A percentile compares a stretch with the other conserved stretches of the same genome.
phyloP scores from a whole-genome alignment of 2,329 filamentous ascomycete genomes.

The Thermoascus crustaceus region DNA sequence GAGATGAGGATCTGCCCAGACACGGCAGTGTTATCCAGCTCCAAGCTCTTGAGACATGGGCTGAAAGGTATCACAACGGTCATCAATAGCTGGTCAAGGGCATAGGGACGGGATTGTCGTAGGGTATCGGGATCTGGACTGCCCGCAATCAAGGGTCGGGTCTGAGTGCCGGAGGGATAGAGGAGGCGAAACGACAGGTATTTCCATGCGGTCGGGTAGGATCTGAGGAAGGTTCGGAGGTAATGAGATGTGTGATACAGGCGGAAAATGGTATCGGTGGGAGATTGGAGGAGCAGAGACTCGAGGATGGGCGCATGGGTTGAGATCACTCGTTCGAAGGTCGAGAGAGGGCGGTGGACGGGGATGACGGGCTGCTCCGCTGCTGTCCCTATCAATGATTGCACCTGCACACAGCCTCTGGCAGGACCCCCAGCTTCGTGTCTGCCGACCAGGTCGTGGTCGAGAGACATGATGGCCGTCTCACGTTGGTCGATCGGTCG shows the following conservation, averaged over 20 bases:
- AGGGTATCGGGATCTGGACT: slow-evolving; percentile 24
- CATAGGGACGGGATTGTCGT: slow-evolving; percentile 49
- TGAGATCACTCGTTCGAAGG: slow-evolving; percentile 49
- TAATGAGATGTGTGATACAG: slow-evolving; percentile 52
- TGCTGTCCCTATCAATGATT: slow-evolving; percentile 17
- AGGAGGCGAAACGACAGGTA: slow-evolving; percentile 51
- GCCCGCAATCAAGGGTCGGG: slow-evolving; percentile 26
- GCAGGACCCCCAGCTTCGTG: slow-evolving; percentile 1
- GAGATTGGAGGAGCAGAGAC: slow-evolving; percentile 49
- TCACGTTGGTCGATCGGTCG: slow-evolving; percentile 17
- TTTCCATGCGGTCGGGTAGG: slow-evolving; percentile 54
- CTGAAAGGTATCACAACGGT: slow-evolving; percentile 50
- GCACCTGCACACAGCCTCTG: neutral
- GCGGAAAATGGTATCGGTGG: slow-evolving; percentile 48
- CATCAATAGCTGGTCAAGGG: slow-evolving; percentile 50
- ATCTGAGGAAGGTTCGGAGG: slow-evolving; percentile 46
- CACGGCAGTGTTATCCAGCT: slow-evolving; percentile 54
- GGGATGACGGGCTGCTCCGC: slow-evolving; percentile 15
- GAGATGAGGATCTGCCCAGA: slow-evolving; percentile 49
- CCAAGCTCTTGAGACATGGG: slow-evolving; percentile 47
- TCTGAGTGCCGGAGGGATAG: slow-evolving; percentile 30
- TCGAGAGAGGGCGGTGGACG: slow-evolving; percentile 29
- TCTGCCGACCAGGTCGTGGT: slow-evolving; percentile 7
- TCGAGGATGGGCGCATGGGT: slow-evolving; percentile 51
- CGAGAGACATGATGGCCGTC: slow-evolving; percentile 9